Percentiles rank a stretch among this genome's conserved stretches.
Evolutionary conservation across 2,329 filamentous ascomycete species (phyloP).

Genomic region (Fusarium verrucosum): DNA sequence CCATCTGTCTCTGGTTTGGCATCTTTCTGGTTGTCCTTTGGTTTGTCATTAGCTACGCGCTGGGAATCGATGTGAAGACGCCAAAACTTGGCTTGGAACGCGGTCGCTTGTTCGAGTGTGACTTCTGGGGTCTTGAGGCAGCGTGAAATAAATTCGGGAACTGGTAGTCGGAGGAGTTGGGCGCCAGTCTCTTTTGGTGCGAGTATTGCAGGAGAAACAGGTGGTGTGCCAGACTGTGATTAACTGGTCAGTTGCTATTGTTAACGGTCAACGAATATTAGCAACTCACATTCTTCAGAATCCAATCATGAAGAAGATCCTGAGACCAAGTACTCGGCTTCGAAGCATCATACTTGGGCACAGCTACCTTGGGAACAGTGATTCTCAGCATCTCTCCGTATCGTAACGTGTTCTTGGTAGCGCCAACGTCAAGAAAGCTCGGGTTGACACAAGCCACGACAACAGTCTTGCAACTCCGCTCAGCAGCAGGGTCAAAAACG

Average conservation of each 20-base stretch:
- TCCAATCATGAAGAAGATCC: slow-evolving; percentile 52
- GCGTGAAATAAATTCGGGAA: slow-evolving; percentile 52
- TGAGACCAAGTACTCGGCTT: slow-evolving; percentile 54
- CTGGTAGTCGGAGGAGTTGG: slow-evolving; percentile 53
- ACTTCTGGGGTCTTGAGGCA: slow-evolving; percentile 52
- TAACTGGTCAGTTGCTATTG: background rate
- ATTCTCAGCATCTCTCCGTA: slow-evolving; percentile 60
- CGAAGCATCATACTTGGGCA: slow-evolving; percentile 37
- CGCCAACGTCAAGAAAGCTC: slow-evolving; percentile 53
- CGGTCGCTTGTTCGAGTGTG: slow-evolving; percentile 51
- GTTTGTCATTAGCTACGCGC: slow-evolving; percentile 14
- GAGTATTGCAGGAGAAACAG: slow-evolving; percentile 48
- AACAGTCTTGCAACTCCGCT: slow-evolving; percentile 54
- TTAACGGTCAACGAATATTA: too few species aligned
- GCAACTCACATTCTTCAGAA: slow-evolving; percentile 52
- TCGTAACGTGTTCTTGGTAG: slow-evolving; percentile 59
- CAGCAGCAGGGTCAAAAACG: slow-evolving; percentile 56
- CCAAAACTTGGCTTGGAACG: slow-evolving; percentile 56
- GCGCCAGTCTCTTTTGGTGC: slow-evolving; percentile 54
- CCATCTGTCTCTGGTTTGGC: background rate
- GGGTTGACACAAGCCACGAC: slow-evolving; percentile 60
- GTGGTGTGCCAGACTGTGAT: slow-evolving; percentile 52
- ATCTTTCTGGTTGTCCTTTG: background rate
- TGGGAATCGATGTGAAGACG: slow-evolving; percentile 54
- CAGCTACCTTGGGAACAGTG: slow-evolving; percentile 45